phyloP scores from a whole-genome alignment of 805 yeast genomes.

The Wickerhamomyces silvicola region DNA sequence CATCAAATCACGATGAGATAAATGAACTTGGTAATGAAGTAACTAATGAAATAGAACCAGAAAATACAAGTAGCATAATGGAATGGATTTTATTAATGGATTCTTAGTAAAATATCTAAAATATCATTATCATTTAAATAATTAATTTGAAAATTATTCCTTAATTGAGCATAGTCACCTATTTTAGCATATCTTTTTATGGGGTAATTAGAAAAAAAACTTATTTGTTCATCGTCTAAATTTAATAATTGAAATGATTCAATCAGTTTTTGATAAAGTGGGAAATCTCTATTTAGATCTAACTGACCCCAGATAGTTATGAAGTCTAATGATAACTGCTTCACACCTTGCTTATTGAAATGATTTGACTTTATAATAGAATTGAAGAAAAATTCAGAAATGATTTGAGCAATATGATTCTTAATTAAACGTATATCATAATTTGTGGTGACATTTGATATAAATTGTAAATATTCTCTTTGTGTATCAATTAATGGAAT shows the following conservation, averaged over 20 bases:
- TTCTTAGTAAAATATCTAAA: slow-evolving; percentile 30
- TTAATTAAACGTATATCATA: slow-evolving; percentile 17
- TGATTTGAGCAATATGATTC: slow-evolving; percentile 18
- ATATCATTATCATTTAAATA: slow-evolving; percentile 27
- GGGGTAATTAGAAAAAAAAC: slow-evolving; percentile 11
- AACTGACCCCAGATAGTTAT: slow-evolving; percentile 23
- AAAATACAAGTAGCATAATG: too few relatives aligned
- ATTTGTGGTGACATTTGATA: slow-evolving; percentile 8
- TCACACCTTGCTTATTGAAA: slow-evolving; percentile 27
- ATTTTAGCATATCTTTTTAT: slow-evolving; percentile 24
- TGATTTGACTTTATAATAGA: slow-evolving; percentile 31
- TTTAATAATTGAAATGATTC: slow-evolving; percentile 24
- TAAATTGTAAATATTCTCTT: slow-evolving; percentile 17
- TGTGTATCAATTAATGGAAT: slow-evolving; percentile 18
- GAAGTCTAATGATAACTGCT: slow-evolving; percentile 28
- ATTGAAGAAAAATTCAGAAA: slow-evolving; percentile 28
- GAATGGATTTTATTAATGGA: slow-evolving; percentile 16
- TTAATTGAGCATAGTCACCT: slow-evolving; percentile 23
- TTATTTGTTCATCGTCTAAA: slow-evolving; percentile 21
- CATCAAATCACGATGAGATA: slow-evolving; percentile 1
- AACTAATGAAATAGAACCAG: background rate
- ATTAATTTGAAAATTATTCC: slow-evolving; percentile 12
- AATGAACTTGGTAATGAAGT: slow-evolving; percentile 1
- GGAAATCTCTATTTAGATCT: slow-evolving; percentile 14
- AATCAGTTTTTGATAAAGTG: slow-evolving; percentile 15